Percentiles rank a stretch among this genome's conserved stretches.
phyloP scores from a whole-genome alignment of 768 basidiomycete species.

The Dioszegia crocea region DNA sequence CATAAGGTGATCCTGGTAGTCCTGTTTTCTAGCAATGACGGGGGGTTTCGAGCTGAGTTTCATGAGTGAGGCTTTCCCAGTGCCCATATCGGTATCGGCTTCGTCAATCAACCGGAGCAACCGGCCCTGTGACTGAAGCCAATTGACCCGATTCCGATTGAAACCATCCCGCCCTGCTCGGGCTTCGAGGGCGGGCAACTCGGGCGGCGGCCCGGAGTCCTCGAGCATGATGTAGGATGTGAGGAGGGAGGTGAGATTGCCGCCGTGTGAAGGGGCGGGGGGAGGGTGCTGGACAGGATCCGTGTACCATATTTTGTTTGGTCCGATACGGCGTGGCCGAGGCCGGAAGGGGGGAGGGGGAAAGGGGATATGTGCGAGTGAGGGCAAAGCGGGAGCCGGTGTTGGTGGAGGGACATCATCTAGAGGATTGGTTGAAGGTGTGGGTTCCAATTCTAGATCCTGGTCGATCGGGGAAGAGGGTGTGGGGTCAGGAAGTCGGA shows the following conservation, averaged over 20 bases:
- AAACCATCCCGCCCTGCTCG: slow-evolving; percentile 54
- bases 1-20: slow-evolving; percentile 50
- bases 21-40: slow-evolving; percentile 21
- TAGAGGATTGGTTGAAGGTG: not conserved
- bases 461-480: not conserved
- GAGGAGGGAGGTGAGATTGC: slow-evolving; percentile 60
- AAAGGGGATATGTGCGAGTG: slow-evolving; percentile 37
- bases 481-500: slow-evolving; percentile 6
- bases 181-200: slow-evolving; percentile 50
- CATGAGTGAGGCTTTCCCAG: not conserved
- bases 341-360: slow-evolving; percentile 60
- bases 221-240: slow-evolving; percentile 60
- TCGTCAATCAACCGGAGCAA: slow-evolving; percentile 52
- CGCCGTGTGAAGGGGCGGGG: slow-evolving; percentile 53
- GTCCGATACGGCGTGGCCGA: slow-evolving; percentile 61
- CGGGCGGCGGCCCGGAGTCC: slow-evolving; percentile 56
- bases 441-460: not conserved
- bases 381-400: slow-evolving; percentile 21
- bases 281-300: slow-evolving; percentile 66
- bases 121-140: slow-evolving; percentile 56
- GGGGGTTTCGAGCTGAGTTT: not conserved
- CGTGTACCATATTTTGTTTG: slow-evolving; percentile 54
- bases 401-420: not conserved
- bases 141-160: slow-evolving; percentile 54
- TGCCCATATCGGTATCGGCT: slow-evolving; percentile 8